A percentile compares a stretch with the other conserved stretches of the same genome.
Evolutionary conservation across 345 rosid genomes (phyloP).

Genomic region (Citrus reticulata): DNA sequence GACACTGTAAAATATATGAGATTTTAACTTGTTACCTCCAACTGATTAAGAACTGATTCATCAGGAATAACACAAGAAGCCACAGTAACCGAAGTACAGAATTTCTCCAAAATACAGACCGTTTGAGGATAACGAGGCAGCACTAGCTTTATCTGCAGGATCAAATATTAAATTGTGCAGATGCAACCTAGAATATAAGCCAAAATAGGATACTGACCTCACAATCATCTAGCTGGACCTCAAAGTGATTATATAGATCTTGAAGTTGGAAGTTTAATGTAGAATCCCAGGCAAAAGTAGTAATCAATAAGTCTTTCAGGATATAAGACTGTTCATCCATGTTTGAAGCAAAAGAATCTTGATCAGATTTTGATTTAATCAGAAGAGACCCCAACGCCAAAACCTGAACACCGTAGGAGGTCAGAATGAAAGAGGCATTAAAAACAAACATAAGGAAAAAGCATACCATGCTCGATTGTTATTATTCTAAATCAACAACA

Average conservation of each 20-base stretch:
- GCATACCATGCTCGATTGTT: background rate
- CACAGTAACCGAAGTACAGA: constrained; percentile 39
- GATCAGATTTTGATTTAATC: constrained; percentile 34
- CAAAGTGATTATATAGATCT: constrained; percentile 56
- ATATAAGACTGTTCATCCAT: constrained; percentile 29
- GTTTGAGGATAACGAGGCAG: constrained; percentile 33
- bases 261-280: constrained; percentile 32
- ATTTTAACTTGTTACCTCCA: constrained; percentile 58
- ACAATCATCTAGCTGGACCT: constrained; percentile 47
- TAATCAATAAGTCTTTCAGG: constrained; percentile 28
- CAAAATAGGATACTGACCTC: constrained; percentile 43
- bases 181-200: background rate
- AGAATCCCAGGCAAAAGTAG: constrained; percentile 22
- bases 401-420: constrained; percentile 41
- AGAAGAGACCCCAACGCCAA: constrained; percentile 43
- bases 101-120: constrained; percentile 52
- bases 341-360: constrained; percentile 30
- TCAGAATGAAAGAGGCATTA: constrained; percentile 7
- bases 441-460: constrained; percentile 1
- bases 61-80: constrained; percentile 60
- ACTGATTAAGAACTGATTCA: constrained; percentile 57
- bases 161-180: constrained; percentile 9
- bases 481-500: background rate
- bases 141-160: constrained; percentile 56
- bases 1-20: constrained; percentile 6